phyloP scores from a whole-genome alignment of 768 basidiomycete genomes.

The Auriscalpium vulgare region DNA sequence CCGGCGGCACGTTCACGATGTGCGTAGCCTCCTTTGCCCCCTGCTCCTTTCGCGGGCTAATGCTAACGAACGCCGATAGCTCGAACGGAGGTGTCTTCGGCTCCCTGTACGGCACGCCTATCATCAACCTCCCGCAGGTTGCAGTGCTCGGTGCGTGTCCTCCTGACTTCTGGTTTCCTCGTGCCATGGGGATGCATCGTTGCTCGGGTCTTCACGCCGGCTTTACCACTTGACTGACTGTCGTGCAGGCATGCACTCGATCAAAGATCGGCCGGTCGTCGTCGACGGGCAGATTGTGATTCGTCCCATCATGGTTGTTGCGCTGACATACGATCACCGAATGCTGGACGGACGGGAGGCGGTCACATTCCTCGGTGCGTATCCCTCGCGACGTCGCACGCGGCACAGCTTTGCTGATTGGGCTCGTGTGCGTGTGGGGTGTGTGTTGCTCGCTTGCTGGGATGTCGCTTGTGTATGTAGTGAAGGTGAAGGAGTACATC shows the following conservation, averaged over 20 bases:
- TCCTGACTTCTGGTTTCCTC: background rate
- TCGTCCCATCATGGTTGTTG: slow-evolving; percentile 93
- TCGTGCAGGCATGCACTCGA: slow-evolving; percentile 77
- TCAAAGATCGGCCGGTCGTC: slow-evolving; percentile 87
- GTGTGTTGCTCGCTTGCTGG: slow-evolving; percentile 1
- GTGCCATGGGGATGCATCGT: no score
- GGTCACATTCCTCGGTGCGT: slow-evolving; percentile 92
- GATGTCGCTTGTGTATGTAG: slow-evolving; percentile 18
- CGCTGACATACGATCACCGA: slow-evolving; percentile 92
- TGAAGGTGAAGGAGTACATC: slow-evolving; percentile 46
- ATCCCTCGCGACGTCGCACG: background rate
- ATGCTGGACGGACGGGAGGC: slow-evolving; percentile 94
- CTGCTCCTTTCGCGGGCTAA: background rate
- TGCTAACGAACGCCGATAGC: slow-evolving; percentile 31
- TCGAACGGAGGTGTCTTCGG: slow-evolving; percentile 99
- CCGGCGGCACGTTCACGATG: slow-evolving; percentile 99
- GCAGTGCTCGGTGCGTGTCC: slow-evolving; percentile 71
- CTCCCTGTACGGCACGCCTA: slow-evolving; percentile 95
- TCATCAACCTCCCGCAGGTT: slow-evolving; percentile 93
- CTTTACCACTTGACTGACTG: background rate
- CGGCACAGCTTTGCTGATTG: background rate
- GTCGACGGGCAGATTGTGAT: slow-evolving; percentile 94
- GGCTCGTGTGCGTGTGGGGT: background rate
- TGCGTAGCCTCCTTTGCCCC: slow-evolving; percentile 29
- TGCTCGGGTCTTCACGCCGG: no score